These are phyloP conservation scores for Phaeosphaeriaceae sp. DNA, from an alignment of 2,329 filamentous ascomycete species.

Conservation along the genomic window DNA sequence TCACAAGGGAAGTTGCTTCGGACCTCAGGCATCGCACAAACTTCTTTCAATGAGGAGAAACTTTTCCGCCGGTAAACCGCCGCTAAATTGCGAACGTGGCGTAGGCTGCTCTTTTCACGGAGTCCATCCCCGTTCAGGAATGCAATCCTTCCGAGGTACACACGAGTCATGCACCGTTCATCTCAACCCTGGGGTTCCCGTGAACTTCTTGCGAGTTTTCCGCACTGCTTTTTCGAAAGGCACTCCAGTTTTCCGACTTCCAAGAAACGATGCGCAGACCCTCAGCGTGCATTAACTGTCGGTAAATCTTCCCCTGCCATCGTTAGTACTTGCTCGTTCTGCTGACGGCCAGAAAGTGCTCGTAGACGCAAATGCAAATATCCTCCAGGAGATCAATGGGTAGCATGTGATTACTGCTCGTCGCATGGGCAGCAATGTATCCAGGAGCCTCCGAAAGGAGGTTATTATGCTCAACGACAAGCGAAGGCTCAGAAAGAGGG, in stretches of 20 bases:
- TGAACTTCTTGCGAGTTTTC: slow-evolving; percentile 16
- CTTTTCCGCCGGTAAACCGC: slow-evolving; percentile 26
- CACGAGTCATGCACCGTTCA: slow-evolving; percentile 3
- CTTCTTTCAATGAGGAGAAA: slow-evolving; percentile 3
- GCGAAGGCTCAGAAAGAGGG: slow-evolving; percentile 19
- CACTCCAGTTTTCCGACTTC: slow-evolving; percentile 13
- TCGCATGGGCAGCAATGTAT: slow-evolving; percentile 27
- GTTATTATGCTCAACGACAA: slow-evolving; percentile 31
- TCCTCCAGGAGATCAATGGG: slow-evolving; percentile 14
- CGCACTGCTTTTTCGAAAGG: slow-evolving; percentile 15
- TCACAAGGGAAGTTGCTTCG: slow-evolving; percentile 8
- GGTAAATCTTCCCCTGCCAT: slow-evolving; percentile 17
- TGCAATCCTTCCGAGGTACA: neutral
- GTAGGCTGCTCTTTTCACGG: neutral
- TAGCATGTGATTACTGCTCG: slow-evolving; percentile 26
- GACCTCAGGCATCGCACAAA: neutral
- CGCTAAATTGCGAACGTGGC: slow-evolving; percentile 13
- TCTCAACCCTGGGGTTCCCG: neutral
- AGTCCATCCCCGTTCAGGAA: slow-evolving; percentile 3
- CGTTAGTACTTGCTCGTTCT: neutral
- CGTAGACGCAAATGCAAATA: slow-evolving; percentile 33
- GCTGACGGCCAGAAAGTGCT: slow-evolving; percentile 19
- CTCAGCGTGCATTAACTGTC: slow-evolving; percentile 29
- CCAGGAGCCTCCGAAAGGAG: slow-evolving; percentile 29
- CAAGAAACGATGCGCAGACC: slow-evolving; percentile 28